Base-by-base conservation (phyloP, 768 basidiomycete species). In the Psilocybe tampanensis region DNA sequence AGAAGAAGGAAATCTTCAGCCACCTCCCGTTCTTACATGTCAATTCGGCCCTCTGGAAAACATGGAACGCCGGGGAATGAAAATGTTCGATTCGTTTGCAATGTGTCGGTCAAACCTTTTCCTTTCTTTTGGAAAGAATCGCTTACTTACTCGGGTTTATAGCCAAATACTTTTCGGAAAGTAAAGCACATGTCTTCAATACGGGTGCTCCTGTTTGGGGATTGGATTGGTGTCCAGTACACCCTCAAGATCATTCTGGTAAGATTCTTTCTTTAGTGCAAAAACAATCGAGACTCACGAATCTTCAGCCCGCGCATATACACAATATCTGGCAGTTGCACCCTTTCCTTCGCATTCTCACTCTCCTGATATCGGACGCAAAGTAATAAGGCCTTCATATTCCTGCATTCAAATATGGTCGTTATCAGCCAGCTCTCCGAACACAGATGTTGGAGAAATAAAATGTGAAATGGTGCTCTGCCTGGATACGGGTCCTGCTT, bases 341-440 rank as follows among this genome's bases (percentile, higher is more conserved):
- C 86, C 90, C 1, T 83, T 90, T 52, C 85, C 90, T 1, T 84
- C 89, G 3, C 77, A 74, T 13, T 77, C 81, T 0, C 84, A 90
- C 59, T 79, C 83, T 0, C 89, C 89, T 0, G 75, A 80, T 26
- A 82, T 95, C 22, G 92, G 92, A 9, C 75, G 79, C 39, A 85
- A 84, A 47, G 75, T 77, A 2, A 60, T 70, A 2, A 76, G 84
- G 7, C 88, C 89, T 0, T 77, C 74, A 2, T 74, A 77, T 8
- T 84, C 88, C 0, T 89, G 87, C 53, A 81, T 99, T 34, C 95
- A 99, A 66, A 87, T 99, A 44, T 99, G 97, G 97, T 79, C 83
- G 17, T 61, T 83, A 34, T 60, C 69, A 13, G 66, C 63, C 12
- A 44, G 60, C 17, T 53, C 42, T 18, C 23, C 51, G 1, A n/a